Conservation (phyloP, 2,329 filamentous ascomycete genomes). For the Fusarium longipes region DNA sequence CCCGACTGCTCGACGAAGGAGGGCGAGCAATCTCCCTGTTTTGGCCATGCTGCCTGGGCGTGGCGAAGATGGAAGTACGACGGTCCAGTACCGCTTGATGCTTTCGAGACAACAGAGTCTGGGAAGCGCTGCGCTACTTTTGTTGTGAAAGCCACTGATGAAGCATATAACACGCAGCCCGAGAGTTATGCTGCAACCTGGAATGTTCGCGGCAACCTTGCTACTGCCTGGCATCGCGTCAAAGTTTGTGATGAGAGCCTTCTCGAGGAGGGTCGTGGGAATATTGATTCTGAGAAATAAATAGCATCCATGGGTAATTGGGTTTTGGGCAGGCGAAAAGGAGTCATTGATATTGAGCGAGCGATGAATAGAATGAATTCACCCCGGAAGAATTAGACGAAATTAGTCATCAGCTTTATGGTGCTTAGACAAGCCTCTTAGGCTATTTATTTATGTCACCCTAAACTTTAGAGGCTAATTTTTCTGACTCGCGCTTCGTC, state of each 20-base stretch:
- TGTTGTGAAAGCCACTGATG: slow-evolving; percentile 74
- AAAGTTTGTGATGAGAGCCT: slow-evolving; percentile 52
- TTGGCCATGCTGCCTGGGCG: slow-evolving; percentile 66
- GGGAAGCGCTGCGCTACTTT: slow-evolving; percentile 59
- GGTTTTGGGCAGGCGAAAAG: slow-evolving; percentile 5
- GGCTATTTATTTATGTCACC: too few species aligned
- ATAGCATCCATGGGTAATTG: background rate
- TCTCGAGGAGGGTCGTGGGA: background rate
- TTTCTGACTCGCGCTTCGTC: slow-evolving; percentile 24
- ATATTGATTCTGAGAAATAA: background rate
- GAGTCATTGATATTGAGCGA: background rate
- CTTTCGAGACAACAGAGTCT: slow-evolving; percentile 33
- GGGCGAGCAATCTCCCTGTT: slow-evolving; percentile 44
- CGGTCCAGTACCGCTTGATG: slow-evolving; percentile 55
- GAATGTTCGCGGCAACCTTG: slow-evolving; percentile 72
- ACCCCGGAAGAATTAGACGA: too few species aligned
- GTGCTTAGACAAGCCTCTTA: too few species aligned
- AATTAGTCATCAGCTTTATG: too few species aligned
- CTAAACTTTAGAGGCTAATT: too few species aligned
- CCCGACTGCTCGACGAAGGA: slow-evolving; percentile 57
- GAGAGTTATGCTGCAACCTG: slow-evolving; percentile 69
- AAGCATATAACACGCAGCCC: slow-evolving; percentile 74
- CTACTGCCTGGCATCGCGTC: slow-evolving; percentile 74
- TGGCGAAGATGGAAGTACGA: slow-evolving; percentile 73
- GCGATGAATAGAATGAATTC: background rate